Base-by-base conservation (phyloP, 371 early-diverging fungal species). In the Mucor velutinosus region DNA sequence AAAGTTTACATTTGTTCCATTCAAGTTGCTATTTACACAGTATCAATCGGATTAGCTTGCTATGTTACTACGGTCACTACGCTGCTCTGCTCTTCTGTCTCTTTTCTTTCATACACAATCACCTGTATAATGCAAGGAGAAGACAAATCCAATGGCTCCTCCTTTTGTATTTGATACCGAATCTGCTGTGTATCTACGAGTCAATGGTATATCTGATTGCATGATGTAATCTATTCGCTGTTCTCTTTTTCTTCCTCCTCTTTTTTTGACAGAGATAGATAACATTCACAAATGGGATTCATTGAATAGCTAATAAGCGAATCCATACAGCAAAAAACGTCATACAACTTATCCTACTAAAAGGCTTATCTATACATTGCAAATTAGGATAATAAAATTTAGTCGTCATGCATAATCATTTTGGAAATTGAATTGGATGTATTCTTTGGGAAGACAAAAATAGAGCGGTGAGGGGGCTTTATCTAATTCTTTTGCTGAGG, bases 1-100 rank as follows among this genome's bases (percentile, higher is more conserved):
- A 62, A 62, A 35, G 62, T 62, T 62, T 62, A 51, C 49, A 62
- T 62, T 61, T 62, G 51, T 62, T 62, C 62, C 62, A 62, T 62
- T 62, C 25, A 61, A 61, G 47, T 47, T 25, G 53, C 53, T 21
- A 23, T 53, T 27, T 4, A 17, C 27, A 53, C 14, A 23, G 11
- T 53, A 53, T 53, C 25, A 15, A 25, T 53, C 53, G 53, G 53
- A 53, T 25, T 53, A 53, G 53, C 53, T 53, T 25, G 25, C 21
- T 27, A 53, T 53, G 53, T 12, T 25, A 53, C 53, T 53, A 53
- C 25, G 25, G 53, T 25, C 53, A 53, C 53, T 53, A 53, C 53
- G 15, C 25, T 51, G 21, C 15, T 25, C 41, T 41, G 41, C 17
- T 41, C 41, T 17, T 41, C 41, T 41, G 41, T 17, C 17, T 41